Evolutionary conservation across 2,329 filamentous ascomycete genomes (phyloP).

Genomic region (Calycina marina): DNA sequence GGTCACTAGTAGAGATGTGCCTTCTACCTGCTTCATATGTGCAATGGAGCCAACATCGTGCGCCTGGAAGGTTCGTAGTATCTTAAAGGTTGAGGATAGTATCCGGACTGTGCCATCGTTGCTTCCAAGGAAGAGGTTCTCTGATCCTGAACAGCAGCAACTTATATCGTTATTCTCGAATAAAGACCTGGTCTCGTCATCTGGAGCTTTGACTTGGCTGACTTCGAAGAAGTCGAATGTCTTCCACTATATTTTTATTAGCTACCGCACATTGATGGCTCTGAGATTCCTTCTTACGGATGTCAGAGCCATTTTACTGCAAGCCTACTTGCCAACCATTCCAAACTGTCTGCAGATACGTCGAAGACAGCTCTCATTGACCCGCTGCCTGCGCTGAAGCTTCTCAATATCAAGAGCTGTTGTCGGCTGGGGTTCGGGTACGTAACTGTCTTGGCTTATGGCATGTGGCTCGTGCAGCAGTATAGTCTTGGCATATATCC

Average conservation of each 20-base stretch:
- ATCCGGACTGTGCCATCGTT: conserved; percentile 78
- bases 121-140: conserved; percentile 79
- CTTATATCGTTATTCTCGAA: conserved; percentile 75
- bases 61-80: conserved; percentile 73
- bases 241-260: conserved; percentile 55
- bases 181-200: conserved; percentile 64
- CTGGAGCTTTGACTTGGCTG: conserved; percentile 60
- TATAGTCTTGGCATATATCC: too few relatives aligned
- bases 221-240: conserved; percentile 99
- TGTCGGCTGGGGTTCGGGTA: too few relatives aligned
- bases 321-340: not conserved
- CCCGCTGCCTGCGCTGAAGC: too few relatives aligned
- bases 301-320: not conserved
- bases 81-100: conserved; percentile 74
- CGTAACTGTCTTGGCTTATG: too few relatives aligned
- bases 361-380: too few relatives aligned
- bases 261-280: not conserved
- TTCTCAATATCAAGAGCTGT: too few relatives aligned
- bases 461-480: too few relatives aligned
- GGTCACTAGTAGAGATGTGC: conserved; percentile 75
- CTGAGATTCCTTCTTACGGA: not conserved
- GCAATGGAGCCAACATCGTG: conserved; percentile 69
- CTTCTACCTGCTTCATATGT: conserved; percentile 83
- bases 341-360: not conserved
- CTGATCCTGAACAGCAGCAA: conserved; percentile 72